Percentiles rank a stretch among this genome's conserved stretches.
These are phyloP conservation scores for Xerocomus potaroensis DNA, from an alignment of 768 basidiomycete genomes.

Conservation along the genomic window DNA sequence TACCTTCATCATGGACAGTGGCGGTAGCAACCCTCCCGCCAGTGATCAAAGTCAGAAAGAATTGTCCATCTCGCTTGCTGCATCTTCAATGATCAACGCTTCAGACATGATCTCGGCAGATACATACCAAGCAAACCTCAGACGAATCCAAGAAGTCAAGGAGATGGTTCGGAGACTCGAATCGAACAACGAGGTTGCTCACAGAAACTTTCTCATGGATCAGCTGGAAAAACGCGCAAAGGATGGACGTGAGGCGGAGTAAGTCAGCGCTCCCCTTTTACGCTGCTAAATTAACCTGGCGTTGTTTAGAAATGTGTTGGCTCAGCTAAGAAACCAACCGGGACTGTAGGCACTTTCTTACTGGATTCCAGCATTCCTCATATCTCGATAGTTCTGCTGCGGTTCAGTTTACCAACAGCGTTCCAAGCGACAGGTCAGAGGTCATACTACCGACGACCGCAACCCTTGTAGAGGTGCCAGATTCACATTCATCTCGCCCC, in stretches of 20 bases:
- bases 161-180: slow-evolving; percentile 29
- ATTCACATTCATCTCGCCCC: slow-evolving; percentile 11
- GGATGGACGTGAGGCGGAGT: slow-evolving; percentile 47
- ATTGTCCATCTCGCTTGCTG: slow-evolving; percentile 14
- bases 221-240: slow-evolving; percentile 35
- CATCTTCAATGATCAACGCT: slow-evolving; percentile 24
- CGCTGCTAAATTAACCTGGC: neutral
- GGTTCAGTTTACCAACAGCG: slow-evolving; percentile 12
- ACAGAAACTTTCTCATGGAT: slow-evolving; percentile 31
- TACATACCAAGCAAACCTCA: slow-evolving; percentile 22
- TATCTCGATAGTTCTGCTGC: slow-evolving; percentile 10
- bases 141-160: slow-evolving; percentile 28
- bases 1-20: slow-evolving; percentile 18
- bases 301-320: slow-evolving; percentile 20
- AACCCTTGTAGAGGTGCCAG: slow-evolving; percentile 32
- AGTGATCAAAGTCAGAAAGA: slow-evolving; percentile 10
- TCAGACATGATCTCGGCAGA: slow-evolving; percentile 18
- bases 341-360: slow-evolving; percentile 11
- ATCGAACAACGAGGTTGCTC: slow-evolving; percentile 39
- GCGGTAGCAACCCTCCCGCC: neutral
- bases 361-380: neutral
- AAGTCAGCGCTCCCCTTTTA: slow-evolving; percentile 10
- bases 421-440: slow-evolving; percentile 12
- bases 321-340: slow-evolving; percentile 11
- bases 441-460: slow-evolving; percentile 31